Percentiles rank a stretch among this genome's conserved stretches.
Evolutionary conservation across 805 yeast species (phyloP).

Genomic region (Hanseniaspora vineae): DNA sequence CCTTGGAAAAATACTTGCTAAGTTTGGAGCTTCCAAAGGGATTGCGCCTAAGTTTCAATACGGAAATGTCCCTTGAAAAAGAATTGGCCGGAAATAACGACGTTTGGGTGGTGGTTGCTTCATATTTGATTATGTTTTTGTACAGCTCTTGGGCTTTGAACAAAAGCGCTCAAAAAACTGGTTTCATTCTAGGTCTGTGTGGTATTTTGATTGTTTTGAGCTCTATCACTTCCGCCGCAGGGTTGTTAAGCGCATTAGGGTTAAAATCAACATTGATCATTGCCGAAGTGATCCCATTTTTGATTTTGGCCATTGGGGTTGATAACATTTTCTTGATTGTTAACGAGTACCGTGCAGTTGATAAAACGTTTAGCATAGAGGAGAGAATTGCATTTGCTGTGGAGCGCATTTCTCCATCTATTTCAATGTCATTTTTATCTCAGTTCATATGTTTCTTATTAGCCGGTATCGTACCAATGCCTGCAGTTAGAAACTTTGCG

Average conservation of each 20-base stretch:
- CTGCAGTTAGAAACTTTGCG: constrained; percentile 92
- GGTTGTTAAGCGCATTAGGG: constrained; percentile 63
- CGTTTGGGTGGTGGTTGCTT: constrained; percentile 49
- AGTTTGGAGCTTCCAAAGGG: constrained; percentile 43
- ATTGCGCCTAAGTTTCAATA: constrained; percentile 56
- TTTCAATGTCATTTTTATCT: constrained; percentile 59
- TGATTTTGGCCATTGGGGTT: constrained; percentile 89
- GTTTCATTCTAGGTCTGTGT: constrained; percentile 66
- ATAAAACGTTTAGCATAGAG: constrained; percentile 37
- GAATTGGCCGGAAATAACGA: constrained; percentile 80
- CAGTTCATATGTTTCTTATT: constrained; percentile 71
- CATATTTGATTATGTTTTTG: constrained; percentile 76
- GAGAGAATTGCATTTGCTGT: constrained; percentile 52
- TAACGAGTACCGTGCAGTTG: constrained; percentile 54
- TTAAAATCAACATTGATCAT: constrained; percentile 80
- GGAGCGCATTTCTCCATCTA: constrained; percentile 76
- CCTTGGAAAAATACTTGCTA: constrained; percentile 43
- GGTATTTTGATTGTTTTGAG: constrained; percentile 74
- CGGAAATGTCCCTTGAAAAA: constrained; percentile 73
- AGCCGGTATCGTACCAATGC: constrained; percentile 81
- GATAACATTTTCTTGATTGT: constrained; percentile 84
- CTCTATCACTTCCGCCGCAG: constrained; percentile 75
- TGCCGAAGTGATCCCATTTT: constrained; percentile 92
- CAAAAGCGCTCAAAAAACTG: constrained; percentile 28
- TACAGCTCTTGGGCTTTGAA: constrained; percentile 72